Evolutionary conservation across 2,329 filamentous ascomycete species (phyloP).

Genomic region (Keithomyces neogunnii): DNA sequence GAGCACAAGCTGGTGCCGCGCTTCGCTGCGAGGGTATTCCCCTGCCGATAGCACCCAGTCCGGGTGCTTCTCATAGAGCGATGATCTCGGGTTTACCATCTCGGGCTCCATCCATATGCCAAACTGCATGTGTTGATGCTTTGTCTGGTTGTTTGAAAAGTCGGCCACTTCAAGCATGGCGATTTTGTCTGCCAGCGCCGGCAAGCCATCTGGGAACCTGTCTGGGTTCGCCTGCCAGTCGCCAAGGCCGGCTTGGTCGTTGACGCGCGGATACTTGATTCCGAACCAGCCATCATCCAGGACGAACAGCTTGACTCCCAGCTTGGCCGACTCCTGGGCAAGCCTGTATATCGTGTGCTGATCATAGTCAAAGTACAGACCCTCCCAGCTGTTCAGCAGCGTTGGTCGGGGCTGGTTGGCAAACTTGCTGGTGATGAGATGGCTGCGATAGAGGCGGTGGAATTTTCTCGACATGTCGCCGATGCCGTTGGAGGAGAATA

Average conservation of each 20-base stretch:
- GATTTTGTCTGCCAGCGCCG: slow-evolving; percentile 40
- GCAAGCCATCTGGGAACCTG: slow-evolving; percentile 50
- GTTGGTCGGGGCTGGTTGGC: slow-evolving; percentile 42
- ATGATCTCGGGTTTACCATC: slow-evolving; percentile 57
- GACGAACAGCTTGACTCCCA: slow-evolving; percentile 55
- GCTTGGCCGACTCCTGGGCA: slow-evolving; percentile 45
- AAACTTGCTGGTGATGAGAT: slow-evolving; percentile 50
- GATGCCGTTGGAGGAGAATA: slow-evolving; percentile 50
- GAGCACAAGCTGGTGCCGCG: slow-evolving; percentile 51
- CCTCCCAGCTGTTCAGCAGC: slow-evolving; percentile 60
- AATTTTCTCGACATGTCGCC: slow-evolving; percentile 54
- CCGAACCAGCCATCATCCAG: slow-evolving; percentile 64
- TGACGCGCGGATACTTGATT: slow-evolving; percentile 44
- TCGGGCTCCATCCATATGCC: slow-evolving; percentile 62
- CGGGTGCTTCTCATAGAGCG: slow-evolving; percentile 51
- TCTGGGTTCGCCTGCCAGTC: slow-evolving; percentile 53
- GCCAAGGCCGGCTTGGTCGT: slow-evolving; percentile 50
- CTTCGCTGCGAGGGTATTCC: slow-evolving; percentile 44
- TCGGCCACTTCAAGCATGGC: slow-evolving; percentile 39
- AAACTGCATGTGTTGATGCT: slow-evolving; percentile 39
- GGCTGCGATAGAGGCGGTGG: slow-evolving; percentile 52
- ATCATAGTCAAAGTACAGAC: slow-evolving; percentile 50
- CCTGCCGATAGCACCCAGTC: slow-evolving; percentile 55
- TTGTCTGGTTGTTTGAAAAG: slow-evolving; percentile 28
- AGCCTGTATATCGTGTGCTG: slow-evolving; percentile 45